Conservation (phyloP, 164 flowering plant genomes). For the Nelumbo lutea region DNA sequence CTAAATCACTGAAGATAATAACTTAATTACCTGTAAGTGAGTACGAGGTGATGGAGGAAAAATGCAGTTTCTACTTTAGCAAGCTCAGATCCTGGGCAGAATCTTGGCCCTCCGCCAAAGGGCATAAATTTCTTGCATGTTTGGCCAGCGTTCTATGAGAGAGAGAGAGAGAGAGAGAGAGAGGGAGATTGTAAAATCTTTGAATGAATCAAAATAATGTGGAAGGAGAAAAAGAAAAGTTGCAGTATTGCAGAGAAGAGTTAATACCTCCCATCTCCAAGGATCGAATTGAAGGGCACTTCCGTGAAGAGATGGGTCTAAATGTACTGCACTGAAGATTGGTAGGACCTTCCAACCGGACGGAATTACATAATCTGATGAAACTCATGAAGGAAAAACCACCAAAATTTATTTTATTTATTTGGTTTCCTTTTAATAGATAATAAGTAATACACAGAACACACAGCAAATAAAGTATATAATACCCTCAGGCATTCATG, state of each 20-base stretch:
- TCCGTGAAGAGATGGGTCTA: conserved; percentile 54
- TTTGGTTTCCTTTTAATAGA: not conserved
- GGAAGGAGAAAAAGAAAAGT: not conserved
- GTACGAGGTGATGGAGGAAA: conserved; percentile 71
- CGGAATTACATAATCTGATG: conserved; percentile 54
- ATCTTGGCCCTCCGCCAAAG: conserved; percentile 71
- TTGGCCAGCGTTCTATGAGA: conserved; percentile 38
- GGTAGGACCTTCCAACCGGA: conserved; percentile 79
- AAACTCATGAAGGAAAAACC: conserved; percentile 4
- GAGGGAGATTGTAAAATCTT: not conserved
- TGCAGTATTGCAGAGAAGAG: not conserved
- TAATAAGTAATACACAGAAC: not conserved
- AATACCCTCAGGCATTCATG: conserved; percentile 23
- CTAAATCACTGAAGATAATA: not conserved
- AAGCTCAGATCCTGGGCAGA: conserved; percentile 72
- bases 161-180: not conserved
- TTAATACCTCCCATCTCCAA: conserved; percentile 68
- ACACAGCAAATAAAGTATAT: not conserved
- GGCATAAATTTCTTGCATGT: conserved; percentile 62
- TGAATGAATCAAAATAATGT: not conserved
- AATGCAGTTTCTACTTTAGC: conserved; percentile 66
- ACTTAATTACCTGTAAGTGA: conserved; percentile 44
- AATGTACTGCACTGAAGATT: conserved; percentile 64
- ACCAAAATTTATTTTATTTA: not conserved
- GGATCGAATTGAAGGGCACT: conserved; percentile 49